Conservation (phyloP, 768 basidiomycete species). For the Bullera alba region DNA sequence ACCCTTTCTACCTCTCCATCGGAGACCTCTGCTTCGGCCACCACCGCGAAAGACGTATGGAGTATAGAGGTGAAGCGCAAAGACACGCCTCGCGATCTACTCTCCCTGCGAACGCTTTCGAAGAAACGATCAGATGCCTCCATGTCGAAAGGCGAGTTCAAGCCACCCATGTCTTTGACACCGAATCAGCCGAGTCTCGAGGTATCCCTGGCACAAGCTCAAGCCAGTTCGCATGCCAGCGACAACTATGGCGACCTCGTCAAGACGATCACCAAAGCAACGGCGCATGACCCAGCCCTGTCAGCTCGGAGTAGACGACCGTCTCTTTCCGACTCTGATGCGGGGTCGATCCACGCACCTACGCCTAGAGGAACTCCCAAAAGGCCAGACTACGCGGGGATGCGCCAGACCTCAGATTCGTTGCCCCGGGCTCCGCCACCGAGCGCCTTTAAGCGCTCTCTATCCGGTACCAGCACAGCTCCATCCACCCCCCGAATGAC, state of each 20-base stretch:
- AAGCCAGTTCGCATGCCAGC: slow-evolving; percentile 10
- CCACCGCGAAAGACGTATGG: slow-evolving; percentile 15
- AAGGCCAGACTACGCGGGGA: neutral
- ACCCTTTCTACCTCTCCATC: no score
- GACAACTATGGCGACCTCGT: slow-evolving; percentile 25
- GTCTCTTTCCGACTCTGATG: neutral
- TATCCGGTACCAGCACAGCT: slow-evolving; percentile 4
- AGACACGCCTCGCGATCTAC: slow-evolving; percentile 30
- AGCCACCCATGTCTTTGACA: slow-evolving; percentile 16
- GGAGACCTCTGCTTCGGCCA: no score
- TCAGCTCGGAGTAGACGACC: neutral
- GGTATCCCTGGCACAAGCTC: slow-evolving; percentile 27
- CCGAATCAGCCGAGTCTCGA: slow-evolving; percentile 27
- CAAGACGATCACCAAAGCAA: slow-evolving; percentile 32
- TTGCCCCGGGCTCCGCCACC: neutral
- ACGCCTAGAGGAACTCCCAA: neutral
- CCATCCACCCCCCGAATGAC: slow-evolving; percentile 3
- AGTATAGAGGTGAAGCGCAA: slow-evolving; percentile 21
- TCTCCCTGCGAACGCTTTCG: slow-evolving; percentile 22
- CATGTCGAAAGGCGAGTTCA: slow-evolving; percentile 4
- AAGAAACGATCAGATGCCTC: slow-evolving; percentile 31
- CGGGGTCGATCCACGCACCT: neutral
- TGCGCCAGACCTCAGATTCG: neutral
- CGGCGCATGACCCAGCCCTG: slow-evolving; percentile 16
- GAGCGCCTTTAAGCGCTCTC: slow-evolving; percentile 6